Conservation (phyloP, 2,329 filamentous ascomycete species). For the Claviceps maximensis region DNA sequence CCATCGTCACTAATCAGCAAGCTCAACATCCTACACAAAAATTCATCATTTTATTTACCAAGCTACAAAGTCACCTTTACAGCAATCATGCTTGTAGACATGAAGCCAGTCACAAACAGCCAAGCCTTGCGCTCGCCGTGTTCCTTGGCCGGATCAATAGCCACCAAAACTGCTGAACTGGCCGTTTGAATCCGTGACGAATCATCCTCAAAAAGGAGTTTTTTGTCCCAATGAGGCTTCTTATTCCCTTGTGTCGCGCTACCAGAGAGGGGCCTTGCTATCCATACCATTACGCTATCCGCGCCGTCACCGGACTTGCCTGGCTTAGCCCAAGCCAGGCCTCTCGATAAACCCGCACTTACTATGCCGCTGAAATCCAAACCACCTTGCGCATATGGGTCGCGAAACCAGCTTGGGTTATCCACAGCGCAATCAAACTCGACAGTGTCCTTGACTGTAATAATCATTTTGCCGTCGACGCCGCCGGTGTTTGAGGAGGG, state of each 20-base stretch:
- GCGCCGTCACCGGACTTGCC: slow-evolving; percentile 21
- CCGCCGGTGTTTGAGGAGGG: slow-evolving; percentile 2
- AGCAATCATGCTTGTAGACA: slow-evolving; percentile 34
- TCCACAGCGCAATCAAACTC: slow-evolving; percentile 34
- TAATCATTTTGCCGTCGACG: slow-evolving; percentile 5
- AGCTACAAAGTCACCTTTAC: slow-evolving; percentile 35
- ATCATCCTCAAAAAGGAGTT: slow-evolving; percentile 45
- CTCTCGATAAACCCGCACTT: slow-evolving; percentile 31
- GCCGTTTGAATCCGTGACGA: slow-evolving; percentile 34
- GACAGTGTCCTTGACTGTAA: slow-evolving; percentile 27
- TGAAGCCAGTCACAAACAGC: slow-evolving; percentile 45
- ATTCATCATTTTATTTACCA: too few species aligned
- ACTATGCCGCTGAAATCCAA: slow-evolving; percentile 42
- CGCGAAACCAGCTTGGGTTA: slow-evolving; percentile 45
- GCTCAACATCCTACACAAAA: too few species aligned
- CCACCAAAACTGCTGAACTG: slow-evolving; percentile 39
- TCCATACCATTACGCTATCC: slow-evolving; percentile 36
- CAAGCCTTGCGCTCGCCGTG: slow-evolving; percentile 34
- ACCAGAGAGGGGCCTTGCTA: slow-evolving; percentile 8
- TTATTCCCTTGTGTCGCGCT: background rate
- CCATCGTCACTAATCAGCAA: too few species aligned
- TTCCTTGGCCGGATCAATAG: slow-evolving; percentile 32
- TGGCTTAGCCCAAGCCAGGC: slow-evolving; percentile 21
- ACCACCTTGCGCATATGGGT: slow-evolving; percentile 31
- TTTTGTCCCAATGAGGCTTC: slow-evolving; percentile 25